Evolutionary conservation across 352 stramenopile genomes (phyloP), one percentile per base, ranked within the genome.

Genomic region (Globisporangium nunn): DNA sequence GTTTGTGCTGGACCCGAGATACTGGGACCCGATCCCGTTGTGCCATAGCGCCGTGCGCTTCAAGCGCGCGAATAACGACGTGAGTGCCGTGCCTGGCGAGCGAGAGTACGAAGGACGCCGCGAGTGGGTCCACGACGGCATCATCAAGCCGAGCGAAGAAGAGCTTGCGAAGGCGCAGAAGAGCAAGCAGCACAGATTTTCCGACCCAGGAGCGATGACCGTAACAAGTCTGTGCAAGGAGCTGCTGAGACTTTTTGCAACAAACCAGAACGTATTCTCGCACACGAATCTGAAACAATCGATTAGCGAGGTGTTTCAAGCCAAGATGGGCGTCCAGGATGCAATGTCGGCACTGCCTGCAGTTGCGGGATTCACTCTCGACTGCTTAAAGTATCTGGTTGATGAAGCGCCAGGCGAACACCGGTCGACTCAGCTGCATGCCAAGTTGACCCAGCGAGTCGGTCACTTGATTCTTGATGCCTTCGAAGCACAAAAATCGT

Each of bases 381-480:
- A 63, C 31, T 62, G 63, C 45, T 46, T 76, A 2, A 39, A 68
- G 2, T 54, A 28, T 40, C 55, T 77, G 17, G 52, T 65, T 12
- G 12, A 58, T 41, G 51, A 47, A 43, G 54, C 55, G 5, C 29
- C 15, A 50, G 45, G 18, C 18, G 45, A 50, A 5, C 41, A 23
- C 6, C 28, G 14, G 7, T 28, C 7, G 23, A 12, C 8, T 17
- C 23, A 65, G 4, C 49, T 68, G 18, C 55, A 67, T 15, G 61
- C 63, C 0, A 87, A 81, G 52, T 54, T 68, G 14, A 50, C 68
- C 10, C 73, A 82, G 50, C 70, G 77, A 5, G 74, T 87, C 18
- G 75, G 75, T 0, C 81, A 90, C 29, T 54, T 90, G 48, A 14
- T 88, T n/a, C 51, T 90, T 18, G 77, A 90, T 39, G 71, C 74